These are phyloP conservation scores for Gaeumannomyces sp. DNA, from an alignment of 2,329 filamentous ascomycete genomes.

Conservation along the genomic window DNA sequence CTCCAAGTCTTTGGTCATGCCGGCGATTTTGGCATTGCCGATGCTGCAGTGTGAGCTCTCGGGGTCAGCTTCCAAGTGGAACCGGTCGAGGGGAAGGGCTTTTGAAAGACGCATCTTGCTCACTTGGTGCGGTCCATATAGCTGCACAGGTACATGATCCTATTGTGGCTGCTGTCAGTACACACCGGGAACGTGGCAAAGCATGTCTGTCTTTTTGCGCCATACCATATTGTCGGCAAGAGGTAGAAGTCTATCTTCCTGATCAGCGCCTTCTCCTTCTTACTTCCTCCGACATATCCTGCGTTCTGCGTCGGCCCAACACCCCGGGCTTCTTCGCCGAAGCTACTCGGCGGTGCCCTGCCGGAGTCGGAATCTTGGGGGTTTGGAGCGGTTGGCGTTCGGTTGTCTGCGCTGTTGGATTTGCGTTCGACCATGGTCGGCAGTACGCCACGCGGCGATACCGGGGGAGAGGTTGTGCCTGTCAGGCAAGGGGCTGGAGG, in stretches of 20 bases:
- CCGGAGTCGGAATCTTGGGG: neutral
- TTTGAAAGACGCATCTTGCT: neutral
- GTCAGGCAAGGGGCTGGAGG: neutral
- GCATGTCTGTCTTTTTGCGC: neutral
- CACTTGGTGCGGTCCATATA: slow-evolving; percentile 9
- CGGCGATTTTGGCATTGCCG: slow-evolving; percentile 41
- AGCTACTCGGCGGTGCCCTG: neutral
- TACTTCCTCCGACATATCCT: neutral
- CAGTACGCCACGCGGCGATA: neutral
- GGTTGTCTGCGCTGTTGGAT: no score
- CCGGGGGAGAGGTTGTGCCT: neutral
- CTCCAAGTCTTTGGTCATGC: slow-evolving; percentile 23
- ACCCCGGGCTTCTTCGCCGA: neutral
- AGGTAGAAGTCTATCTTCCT: slow-evolving; percentile 5
- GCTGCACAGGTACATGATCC: slow-evolving; percentile 7
- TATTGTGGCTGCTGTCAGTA: neutral
- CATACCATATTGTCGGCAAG: slow-evolving; percentile 1
- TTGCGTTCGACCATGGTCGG: neutral
- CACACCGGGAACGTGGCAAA: neutral
- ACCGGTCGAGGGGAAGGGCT: no score
- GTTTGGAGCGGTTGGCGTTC: neutral
- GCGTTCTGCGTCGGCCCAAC: slow-evolving; percentile 36
- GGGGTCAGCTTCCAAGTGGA: neutral
- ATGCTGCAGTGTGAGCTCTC: slow-evolving; percentile 14
- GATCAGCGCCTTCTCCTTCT: slow-evolving; percentile 3